Conservation (phyloP, 345 rosid genomes). For the Psidium friedrichsthalianum region DNA sequence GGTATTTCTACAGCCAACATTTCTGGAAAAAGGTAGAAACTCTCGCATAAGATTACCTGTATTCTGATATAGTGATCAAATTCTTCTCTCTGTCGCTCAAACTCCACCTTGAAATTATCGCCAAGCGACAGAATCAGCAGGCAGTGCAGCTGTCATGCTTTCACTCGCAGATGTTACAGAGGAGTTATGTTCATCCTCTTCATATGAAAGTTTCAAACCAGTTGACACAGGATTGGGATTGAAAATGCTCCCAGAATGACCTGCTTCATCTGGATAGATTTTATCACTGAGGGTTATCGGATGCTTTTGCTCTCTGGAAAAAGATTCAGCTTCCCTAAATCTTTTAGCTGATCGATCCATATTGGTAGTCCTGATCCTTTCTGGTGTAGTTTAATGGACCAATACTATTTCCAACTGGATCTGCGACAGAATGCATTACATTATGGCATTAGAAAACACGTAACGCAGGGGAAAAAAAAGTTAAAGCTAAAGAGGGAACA, state of each 20-base stretch:
- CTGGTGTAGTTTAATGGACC: slow-evolving; percentile 34
- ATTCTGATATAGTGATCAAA: slow-evolving; percentile 39
- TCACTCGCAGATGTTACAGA: slow-evolving; percentile 48
- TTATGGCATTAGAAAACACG: background rate
- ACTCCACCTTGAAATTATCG: slow-evolving; percentile 31
- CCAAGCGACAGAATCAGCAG: slow-evolving; percentile 35
- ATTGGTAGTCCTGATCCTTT: slow-evolving; percentile 18
- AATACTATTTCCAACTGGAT: slow-evolving; percentile 30
- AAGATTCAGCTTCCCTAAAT: slow-evolving; percentile 35
- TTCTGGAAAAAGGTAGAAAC: background rate
- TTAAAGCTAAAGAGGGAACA: background rate
- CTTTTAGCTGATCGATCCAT: slow-evolving; percentile 33
- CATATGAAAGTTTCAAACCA: slow-evolving; percentile 54
- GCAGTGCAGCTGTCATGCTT: slow-evolving; percentile 22
- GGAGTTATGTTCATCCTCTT: slow-evolving; percentile 67
- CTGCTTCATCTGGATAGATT: slow-evolving; percentile 24
- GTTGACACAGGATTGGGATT: slow-evolving; percentile 57
- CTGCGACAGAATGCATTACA: slow-evolving; percentile 10
- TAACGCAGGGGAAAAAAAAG: background rate
- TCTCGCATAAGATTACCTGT: slow-evolving; percentile 25
- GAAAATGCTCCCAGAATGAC: slow-evolving; percentile 25
- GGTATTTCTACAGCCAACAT: background rate
- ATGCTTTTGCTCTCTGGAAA: slow-evolving; percentile 25
- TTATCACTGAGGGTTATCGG: slow-evolving; percentile 30
- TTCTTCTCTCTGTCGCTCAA: slow-evolving; percentile 54